A percentile compares a stretch with the other conserved stretches of the same genome.
phyloP scores from a whole-genome alignment of 805 yeast species.

The Barnettozyma vustinii region DNA sequence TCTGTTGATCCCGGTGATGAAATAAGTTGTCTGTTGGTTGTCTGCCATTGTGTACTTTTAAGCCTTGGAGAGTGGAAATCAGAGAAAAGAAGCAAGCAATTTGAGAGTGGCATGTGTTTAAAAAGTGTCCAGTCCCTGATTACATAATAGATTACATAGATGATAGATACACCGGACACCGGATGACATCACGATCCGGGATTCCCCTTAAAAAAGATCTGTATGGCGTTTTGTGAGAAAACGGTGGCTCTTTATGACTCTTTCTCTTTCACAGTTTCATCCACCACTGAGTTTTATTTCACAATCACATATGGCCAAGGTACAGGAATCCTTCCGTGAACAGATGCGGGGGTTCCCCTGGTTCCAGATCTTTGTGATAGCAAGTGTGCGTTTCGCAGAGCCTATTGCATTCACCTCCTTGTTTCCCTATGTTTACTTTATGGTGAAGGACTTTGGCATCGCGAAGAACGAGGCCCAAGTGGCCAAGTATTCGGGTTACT shows the following conservation, averaged over 20 bases:
- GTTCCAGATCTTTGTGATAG: constrained; percentile 38
- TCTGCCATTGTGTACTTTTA: neutral
- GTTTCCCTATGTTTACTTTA: constrained; percentile 59
- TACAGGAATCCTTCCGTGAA: constrained; percentile 35
- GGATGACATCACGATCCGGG: neutral
- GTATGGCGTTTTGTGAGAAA: neutral
- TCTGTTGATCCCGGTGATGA: constrained; percentile 25
- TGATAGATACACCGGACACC: neutral
- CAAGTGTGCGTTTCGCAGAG: constrained; percentile 49
- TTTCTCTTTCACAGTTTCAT: neutral
- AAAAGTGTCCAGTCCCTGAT: neutral
- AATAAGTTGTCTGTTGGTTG: constrained; percentile 15
- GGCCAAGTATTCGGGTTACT: constrained; percentile 55
- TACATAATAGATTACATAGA: neutral
- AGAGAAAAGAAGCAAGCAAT: neutral
- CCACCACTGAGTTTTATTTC: neutral
- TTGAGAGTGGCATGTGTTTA: neutral
- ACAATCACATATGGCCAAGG: constrained; percentile 1
- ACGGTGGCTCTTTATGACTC: neutral
- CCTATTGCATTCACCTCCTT: constrained; percentile 61
- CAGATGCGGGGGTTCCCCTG: constrained; percentile 54
- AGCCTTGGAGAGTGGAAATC: neutral
- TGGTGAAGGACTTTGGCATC: constrained; percentile 53
- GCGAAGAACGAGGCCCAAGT: constrained; percentile 48
- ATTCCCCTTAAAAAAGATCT: neutral